Evolutionary conservation across 2,329 filamentous ascomycete genomes (phyloP), one percentile per base, ranked within the genome.

Genomic region (Ceratocystis destructans): DNA sequence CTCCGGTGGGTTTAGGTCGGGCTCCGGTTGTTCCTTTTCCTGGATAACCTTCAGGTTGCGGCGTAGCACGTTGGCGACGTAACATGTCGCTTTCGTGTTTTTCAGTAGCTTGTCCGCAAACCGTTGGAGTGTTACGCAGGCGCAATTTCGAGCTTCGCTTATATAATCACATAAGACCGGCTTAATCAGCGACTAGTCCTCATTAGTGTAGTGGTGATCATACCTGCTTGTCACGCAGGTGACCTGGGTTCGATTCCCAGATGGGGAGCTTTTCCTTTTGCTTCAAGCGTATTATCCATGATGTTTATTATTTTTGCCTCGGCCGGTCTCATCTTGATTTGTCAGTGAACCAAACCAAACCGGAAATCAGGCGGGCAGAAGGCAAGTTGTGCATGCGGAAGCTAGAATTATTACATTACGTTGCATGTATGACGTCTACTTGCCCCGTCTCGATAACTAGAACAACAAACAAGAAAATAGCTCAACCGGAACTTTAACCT

Each of bases 181-280:
- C 6, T 0, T 50, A 12, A 28, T 1, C 10, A 55, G 28, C 50
- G 5, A 17, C 12, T 12, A 57, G 20, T 67, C 61, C 61, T 67
- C 61, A 67, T 67, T 67, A 64, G 65, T 67, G 61, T 64, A 67
- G 61, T 67, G 65, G 61, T 67, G 48, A 67, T 67, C 61, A 67
- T 67, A 67, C 65, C 65, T 67, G 65, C 61, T 67, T 67, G 65
- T 67, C 65, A 67, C 65, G 61, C 65, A 64, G 61, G 65, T 67
- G 61, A 64, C 65, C 61, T 67, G 48, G 65, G 65, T 67, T 67
- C 61, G 65, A 67, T 67, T 64, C 65, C 61, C 65, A 67, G 65
- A 67, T 67, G 65, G 61, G 61, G 61, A 67, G 65, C 28, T 55
- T 61, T 3, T 8, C 25, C 50, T 70, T 68, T 44, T 64, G 45